Evolutionary conservation across 805 yeast species (phyloP).

Genomic region (Yarrowia hollandica): DNA sequence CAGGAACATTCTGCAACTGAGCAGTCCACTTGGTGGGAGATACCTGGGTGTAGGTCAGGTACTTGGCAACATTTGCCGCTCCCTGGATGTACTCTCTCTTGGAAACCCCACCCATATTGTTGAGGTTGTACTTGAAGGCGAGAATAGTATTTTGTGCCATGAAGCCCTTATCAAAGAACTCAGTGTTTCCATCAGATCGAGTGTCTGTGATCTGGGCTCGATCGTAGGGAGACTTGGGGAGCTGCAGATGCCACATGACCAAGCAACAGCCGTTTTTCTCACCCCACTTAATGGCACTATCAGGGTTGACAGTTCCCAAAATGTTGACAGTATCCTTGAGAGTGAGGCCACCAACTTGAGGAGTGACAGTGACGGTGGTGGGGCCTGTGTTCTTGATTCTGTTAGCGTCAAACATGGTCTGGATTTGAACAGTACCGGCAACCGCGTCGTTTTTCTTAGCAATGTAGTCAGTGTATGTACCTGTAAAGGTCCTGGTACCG

Average conservation of each 20-base stretch:
- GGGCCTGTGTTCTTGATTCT: constrained; percentile 1
- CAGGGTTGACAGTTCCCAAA: background rate
- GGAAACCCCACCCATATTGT: background rate
- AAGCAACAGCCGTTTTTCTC: constrained; percentile 1
- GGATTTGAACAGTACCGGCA: background rate
- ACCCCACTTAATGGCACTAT: background rate
- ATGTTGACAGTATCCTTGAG: background rate
- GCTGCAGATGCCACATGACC: background rate
- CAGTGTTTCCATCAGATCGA: background rate
- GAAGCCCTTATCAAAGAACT: background rate
- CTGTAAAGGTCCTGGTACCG: background rate
- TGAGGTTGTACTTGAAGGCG: background rate
- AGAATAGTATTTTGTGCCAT: background rate
- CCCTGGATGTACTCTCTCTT: background rate
- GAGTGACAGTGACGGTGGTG: background rate
- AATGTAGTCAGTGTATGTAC: constrained; percentile 10
- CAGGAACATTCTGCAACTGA: constrained; percentile 1
- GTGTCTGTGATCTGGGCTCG: constrained; percentile 1
- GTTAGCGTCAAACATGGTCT: constrained; percentile 1
- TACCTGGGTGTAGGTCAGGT: background rate
- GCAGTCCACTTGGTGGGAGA: background rate
- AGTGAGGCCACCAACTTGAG: background rate
- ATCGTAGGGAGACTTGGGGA: constrained; percentile 13
- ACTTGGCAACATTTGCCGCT: background rate
- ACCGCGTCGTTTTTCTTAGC: constrained; percentile 3